Base-by-base conservation (phyloP, 192 early-diverging fungal genomes). In the Allomyces javanicus region DNA sequence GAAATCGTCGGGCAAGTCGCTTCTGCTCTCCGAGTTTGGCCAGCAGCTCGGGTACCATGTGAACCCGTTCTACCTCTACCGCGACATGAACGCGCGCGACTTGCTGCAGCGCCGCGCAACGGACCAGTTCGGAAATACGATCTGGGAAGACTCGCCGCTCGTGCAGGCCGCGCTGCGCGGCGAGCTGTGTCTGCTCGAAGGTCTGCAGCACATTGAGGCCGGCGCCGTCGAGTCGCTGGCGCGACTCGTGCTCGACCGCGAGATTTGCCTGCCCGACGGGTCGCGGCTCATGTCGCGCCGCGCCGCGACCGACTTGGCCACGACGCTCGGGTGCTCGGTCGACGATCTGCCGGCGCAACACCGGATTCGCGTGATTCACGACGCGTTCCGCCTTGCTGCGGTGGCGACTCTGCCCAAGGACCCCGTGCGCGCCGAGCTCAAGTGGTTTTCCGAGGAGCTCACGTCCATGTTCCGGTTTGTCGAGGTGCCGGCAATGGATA, bases 1-100 rank as follows among this genome's bases (percentile, higher is more conserved):
- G 45, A 88, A 89, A 68, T 86, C 85, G 64, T 81, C 82, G 17
- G 87, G 87, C 11, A 91, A 91, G 71, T 78, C 80, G 61, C 81
- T 84, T 23, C 65, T 86, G 17, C 75, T 89, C 62, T 71, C 82
- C 17, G 77, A 83, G 58, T 86, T 86, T 70, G 77, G 79, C 23
- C 67, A 66, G 44, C 67, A 77, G 10, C 63, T 86, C 33, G 75
- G 72, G 44, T 78, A 69, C 25, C 22, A 19, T 58, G 17, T 58
- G 2, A 14, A n/a, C 17, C 12, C 21, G 50, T 58, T 58, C 21
- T 58, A 58, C 50, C 69, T 89, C 11, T 88, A 85, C 71, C 81
- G 82, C 58, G 89, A 91, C 68, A 88, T 91, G 85, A 85, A 85
- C 12, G 83, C 89, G 6, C 76, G 89, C 11, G 87, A 89, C 70